A percentile compares a stretch with the other conserved stretches of the same genome.
phyloP scores from a whole-genome alignment of 192 early-diverging fungal species.

The Jimgerdemannia flammicorona region DNA sequence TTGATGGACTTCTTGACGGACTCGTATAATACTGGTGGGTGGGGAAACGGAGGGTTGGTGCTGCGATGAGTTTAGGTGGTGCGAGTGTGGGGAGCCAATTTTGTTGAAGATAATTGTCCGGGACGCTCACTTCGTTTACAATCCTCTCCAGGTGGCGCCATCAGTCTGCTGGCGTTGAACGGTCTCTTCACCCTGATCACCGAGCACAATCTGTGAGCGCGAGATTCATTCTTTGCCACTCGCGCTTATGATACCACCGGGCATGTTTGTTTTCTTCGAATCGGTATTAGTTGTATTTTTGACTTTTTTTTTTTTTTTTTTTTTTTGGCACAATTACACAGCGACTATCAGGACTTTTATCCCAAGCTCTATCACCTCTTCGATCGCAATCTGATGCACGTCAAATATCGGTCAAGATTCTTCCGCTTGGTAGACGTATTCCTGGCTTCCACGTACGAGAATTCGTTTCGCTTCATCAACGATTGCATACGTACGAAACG shows the following conservation, averaged over 20 bases:
- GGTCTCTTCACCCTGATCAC: conserved; percentile 92
- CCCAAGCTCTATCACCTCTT: conserved; percentile 89
- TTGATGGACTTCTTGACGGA: conserved; percentile 95
- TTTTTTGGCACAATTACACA: conserved; percentile 15
- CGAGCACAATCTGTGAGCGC: conserved; percentile 87
- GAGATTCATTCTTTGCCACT: neutral
- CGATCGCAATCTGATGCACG: conserved; percentile 85
- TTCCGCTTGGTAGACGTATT: conserved; percentile 90
- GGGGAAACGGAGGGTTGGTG: too few relatives aligned
- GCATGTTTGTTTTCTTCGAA: neutral
- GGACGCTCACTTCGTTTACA: conserved; percentile 5
- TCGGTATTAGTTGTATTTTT: too few relatives aligned
- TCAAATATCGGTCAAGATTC: conserved; percentile 94
- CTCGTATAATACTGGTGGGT: conserved; percentile 73
- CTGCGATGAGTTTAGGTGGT: neutral
- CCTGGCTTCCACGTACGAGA: conserved; percentile 75
- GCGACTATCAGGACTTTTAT: conserved; percentile 98
- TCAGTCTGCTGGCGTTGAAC: conserved; percentile 91
- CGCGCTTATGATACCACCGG: neutral
- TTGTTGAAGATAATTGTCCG: too few relatives aligned
- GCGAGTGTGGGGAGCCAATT: neutral
- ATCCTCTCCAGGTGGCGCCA: conserved; percentile 63
- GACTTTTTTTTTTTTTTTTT: neutral
- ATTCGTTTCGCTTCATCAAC: neutral
- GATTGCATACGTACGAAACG: neutral